Conservation (phyloP, 2,329 filamentous ascomycete genomes). For the Paecilomyces fulvus region DNA sequence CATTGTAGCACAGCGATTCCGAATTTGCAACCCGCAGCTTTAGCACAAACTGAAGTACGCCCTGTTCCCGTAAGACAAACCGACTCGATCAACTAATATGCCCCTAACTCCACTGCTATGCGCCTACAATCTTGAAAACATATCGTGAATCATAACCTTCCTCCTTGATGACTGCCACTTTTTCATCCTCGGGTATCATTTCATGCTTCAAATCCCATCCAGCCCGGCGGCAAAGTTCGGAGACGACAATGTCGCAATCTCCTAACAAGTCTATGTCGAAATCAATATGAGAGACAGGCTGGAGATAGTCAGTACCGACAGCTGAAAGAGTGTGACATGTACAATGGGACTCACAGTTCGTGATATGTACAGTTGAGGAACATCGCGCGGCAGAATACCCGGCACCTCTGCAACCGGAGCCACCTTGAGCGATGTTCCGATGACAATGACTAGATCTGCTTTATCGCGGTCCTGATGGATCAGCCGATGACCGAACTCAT, state of each 20-base stretch:
- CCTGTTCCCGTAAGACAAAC: slow-evolving; percentile 13
- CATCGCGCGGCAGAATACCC: slow-evolving; percentile 64
- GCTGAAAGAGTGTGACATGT: not conserved
- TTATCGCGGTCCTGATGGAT: slow-evolving; percentile 70
- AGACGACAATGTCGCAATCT: slow-evolving; percentile 83
- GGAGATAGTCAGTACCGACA: slow-evolving; percentile 6
- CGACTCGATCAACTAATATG: slow-evolving; percentile 10
- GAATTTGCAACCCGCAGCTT: not conserved
- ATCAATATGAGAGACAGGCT: slow-evolving; percentile 77
- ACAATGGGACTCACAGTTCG: slow-evolving; percentile 48
- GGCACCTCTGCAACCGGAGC: slow-evolving; percentile 90
- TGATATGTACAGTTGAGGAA: slow-evolving; percentile 87
- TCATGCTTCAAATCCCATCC: slow-evolving; percentile 75
- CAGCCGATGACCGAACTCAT: slow-evolving; percentile 71
- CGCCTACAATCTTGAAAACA: slow-evolving; percentile 31
- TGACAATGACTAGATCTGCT: slow-evolving; percentile 87
- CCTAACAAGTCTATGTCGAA: slow-evolving; percentile 97
- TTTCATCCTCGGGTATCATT: slow-evolving; percentile 66
- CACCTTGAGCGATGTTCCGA: slow-evolving; percentile 92
- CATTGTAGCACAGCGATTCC: not conserved
- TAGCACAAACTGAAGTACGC: slow-evolving; percentile 17
- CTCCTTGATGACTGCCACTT: slow-evolving; percentile 47
- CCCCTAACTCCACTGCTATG: slow-evolving; percentile 30
- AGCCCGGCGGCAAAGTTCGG: slow-evolving; percentile 72
- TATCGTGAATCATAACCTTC: slow-evolving; percentile 41